Conservation (phyloP, 495 filamentous ascomycete genomes). For the Annulohypoxylon stygium region DNA sequence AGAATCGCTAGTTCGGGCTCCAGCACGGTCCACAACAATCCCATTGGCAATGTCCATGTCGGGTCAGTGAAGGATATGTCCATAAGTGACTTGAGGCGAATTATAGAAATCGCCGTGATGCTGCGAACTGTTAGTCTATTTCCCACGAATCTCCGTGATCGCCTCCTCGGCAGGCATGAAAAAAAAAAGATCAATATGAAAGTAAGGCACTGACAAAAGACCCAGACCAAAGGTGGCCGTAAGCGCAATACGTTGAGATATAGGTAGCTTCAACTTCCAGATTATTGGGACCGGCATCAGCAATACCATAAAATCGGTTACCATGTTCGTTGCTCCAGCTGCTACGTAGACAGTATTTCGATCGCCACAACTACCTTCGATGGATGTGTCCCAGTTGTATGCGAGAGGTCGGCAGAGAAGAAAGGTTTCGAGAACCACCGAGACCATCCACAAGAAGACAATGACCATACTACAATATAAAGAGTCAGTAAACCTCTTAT, state of each 20-base stretch:
- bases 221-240: slow-evolving; percentile 3
- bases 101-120: slow-evolving; percentile 9
- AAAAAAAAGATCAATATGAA: too few relatives aligned
- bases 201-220: slow-evolving; percentile 7
- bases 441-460: slow-evolving; percentile 14
- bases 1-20: slow-evolving; percentile 9
- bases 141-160: neutral
- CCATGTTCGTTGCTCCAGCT: slow-evolving; percentile 7
- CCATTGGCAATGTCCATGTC: slow-evolving; percentile 13
- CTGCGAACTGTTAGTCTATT: neutral
- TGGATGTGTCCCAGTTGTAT: slow-evolving; percentile 16
- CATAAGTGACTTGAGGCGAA: slow-evolving; percentile 6
- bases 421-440: slow-evolving; percentile 14
- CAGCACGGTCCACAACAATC: slow-evolving; percentile 4
- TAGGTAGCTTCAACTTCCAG: slow-evolving; percentile 3
- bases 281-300: slow-evolving; percentile 7
- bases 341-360: slow-evolving; percentile 8
- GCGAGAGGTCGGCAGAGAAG: slow-evolving; percentile 9
- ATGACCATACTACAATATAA: neutral
- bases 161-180: neutral
- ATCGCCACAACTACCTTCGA: slow-evolving; percentile 5
- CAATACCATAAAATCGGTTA: slow-evolving; percentile 8
- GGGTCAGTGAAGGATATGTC: slow-evolving; percentile 12
- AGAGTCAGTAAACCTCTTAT: neutral
- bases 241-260: slow-evolving; percentile 5